These are phyloP conservation scores for Penicillium rolfsii DNA, from an alignment of 2,329 filamentous ascomycete genomes.

Conservation along the genomic window DNA sequence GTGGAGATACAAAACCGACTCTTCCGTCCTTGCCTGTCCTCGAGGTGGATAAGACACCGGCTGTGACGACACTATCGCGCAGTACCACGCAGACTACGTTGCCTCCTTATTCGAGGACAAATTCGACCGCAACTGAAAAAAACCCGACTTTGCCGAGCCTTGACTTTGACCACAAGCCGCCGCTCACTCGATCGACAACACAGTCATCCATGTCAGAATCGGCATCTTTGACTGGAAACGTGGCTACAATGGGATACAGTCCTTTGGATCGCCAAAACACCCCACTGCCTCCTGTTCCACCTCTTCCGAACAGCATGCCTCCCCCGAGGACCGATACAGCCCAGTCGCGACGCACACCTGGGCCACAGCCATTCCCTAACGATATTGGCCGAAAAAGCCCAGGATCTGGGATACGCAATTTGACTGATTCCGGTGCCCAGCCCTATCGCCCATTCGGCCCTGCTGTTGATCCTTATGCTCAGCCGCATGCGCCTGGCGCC, in stretches of 20 bases:
- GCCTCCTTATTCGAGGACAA: conserved; percentile 63
- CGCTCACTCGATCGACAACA: conserved; percentile 49
- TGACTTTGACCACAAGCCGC: conserved; percentile 46
- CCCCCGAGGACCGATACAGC: conserved; percentile 32
- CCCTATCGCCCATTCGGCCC: conserved; percentile 29
- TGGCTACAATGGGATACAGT: conserved; percentile 40
- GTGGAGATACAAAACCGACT: conserved; percentile 53
- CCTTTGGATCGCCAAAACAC: conserved; percentile 37
- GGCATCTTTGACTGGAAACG: conserved; percentile 51
- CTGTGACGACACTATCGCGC: conserved; percentile 36
- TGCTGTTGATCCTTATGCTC: conserved; percentile 26
- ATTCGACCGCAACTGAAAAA: conserved; percentile 42
- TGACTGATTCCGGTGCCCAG: conserved; percentile 22
- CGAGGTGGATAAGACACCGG: conserved; percentile 46
- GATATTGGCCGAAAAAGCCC: conserved; percentile 24
- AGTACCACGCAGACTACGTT: conserved; percentile 64
- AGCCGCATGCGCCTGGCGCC: conserved; percentile 24
- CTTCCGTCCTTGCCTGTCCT: conserved; percentile 59
- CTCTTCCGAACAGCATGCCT: conserved; percentile 32
- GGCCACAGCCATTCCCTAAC: conserved; percentile 32
- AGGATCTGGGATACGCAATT: conserved; percentile 24
- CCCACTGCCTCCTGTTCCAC: conserved; percentile 38
- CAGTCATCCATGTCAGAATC: conserved; percentile 55
- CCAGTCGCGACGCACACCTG: conserved; percentile 31
- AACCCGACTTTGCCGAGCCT: conserved; percentile 48